Percentiles rank a stretch among this genome's conserved stretches.
These are phyloP conservation scores for Syzygium syzygioides DNA, from an alignment of 441 rosid species.

Conservation along the genomic window DNA sequence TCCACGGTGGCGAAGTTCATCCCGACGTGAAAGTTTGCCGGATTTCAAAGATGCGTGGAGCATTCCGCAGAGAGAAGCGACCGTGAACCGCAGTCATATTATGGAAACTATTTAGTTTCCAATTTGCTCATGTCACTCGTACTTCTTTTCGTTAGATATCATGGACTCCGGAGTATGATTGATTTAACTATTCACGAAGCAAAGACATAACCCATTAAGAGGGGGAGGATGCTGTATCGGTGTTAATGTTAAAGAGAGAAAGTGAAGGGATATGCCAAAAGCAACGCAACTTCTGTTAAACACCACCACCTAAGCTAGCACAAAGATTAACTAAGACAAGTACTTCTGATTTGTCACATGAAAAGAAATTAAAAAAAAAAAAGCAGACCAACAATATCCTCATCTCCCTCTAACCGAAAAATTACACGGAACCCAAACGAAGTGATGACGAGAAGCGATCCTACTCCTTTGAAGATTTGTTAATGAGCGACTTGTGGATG, in stretches of 20 bases:
- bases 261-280: background rate
- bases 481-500: slow-evolving; percentile 92
- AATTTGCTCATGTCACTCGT: background rate
- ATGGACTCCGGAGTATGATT: background rate
- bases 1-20: background rate
- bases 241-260: background rate
- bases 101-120: background rate
- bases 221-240: background rate
- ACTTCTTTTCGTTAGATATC: background rate
- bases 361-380: background rate
- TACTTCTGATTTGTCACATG: background rate
- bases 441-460: background rate
- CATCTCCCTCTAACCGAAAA: background rate
- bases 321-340: background rate
- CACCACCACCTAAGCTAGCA: background rate
- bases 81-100: background rate
- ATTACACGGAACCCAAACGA: background rate
- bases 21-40: background rate
- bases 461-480: slow-evolving; percentile 85
- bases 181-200: background rate
- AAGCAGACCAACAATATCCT: background rate
- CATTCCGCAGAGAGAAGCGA: background rate
- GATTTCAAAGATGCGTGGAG: too few species aligned
- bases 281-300: background rate
- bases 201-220: background rate